Percentiles rank a stretch among this genome's conserved stretches.
Evolutionary conservation across 176 grass and related monocot genomes (phyloP).

Genomic region (Poa pratensis): DNA sequence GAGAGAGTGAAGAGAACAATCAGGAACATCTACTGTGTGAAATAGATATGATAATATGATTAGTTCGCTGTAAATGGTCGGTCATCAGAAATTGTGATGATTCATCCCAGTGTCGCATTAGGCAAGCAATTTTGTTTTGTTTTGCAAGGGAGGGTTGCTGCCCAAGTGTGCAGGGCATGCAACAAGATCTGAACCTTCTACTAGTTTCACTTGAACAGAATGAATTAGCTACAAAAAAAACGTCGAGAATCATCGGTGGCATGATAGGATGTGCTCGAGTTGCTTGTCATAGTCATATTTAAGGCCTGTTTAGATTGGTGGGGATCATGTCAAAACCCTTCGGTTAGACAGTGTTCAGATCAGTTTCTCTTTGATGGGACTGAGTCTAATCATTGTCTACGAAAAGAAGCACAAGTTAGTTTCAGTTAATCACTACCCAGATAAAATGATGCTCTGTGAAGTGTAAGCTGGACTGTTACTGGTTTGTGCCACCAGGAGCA

Average conservation of each 20-base stretch:
- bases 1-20: conserved; percentile 22
- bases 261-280: too few species aligned
- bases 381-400: not conserved
- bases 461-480: not conserved
- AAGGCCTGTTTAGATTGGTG: not conserved
- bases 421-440: not conserved
- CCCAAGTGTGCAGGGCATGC: conserved; percentile 1
- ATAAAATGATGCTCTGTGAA: not conserved
- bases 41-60: not conserved
- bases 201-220: not conserved
- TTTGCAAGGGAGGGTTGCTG: not conserved
- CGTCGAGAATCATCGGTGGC: too few species aligned
- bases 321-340: not conserved
- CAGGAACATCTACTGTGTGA: not conserved
- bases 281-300: not conserved
- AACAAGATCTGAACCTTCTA: not conserved
- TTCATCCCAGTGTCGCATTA: not conserved
- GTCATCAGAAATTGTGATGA: not conserved
- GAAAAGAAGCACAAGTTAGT: not conserved
- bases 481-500: not conserved
- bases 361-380: not conserved
- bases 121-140: not conserved
- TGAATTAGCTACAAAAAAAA: not conserved
- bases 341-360: not conserved
- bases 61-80: not conserved